phyloP scores from a whole-genome alignment of 805 yeast genomes.

The Tetrapisispora nanseiensis region DNA sequence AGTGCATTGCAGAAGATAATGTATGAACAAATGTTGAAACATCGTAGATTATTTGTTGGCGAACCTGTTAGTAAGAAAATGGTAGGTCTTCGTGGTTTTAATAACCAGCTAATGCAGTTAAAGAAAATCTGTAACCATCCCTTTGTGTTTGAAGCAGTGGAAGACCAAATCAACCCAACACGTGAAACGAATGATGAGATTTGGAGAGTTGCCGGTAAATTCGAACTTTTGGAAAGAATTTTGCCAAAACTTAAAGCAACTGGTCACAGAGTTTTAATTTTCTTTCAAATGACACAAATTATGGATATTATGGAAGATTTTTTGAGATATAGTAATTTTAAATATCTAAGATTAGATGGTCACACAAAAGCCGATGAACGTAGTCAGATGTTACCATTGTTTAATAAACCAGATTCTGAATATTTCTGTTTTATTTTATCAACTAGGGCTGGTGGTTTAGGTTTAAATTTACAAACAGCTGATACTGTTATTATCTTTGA shows the following conservation, averaged over 20 bases:
- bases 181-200: slow-evolving; percentile 54
- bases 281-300: slow-evolving; percentile 83
- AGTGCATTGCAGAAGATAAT: slow-evolving; percentile 61
- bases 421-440: slow-evolving; percentile 71
- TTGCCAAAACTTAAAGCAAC: slow-evolving; percentile 64
- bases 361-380: slow-evolving; percentile 78
- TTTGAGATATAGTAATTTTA: slow-evolving; percentile 53
- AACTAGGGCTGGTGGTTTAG: slow-evolving; percentile 86
- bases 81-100: slow-evolving; percentile 60
- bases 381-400: slow-evolving; percentile 59
- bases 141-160: slow-evolving; percentile 76
- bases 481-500: slow-evolving; percentile 81
- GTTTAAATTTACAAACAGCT: slow-evolving; percentile 77
- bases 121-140: slow-evolving; percentile 84
- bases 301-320: slow-evolving; percentile 88
- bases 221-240: slow-evolving; percentile 65
- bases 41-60: slow-evolving; percentile 59
- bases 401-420: slow-evolving; percentile 68
- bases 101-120: slow-evolving; percentile 77
- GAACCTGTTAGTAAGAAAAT: slow-evolving; percentile 46
- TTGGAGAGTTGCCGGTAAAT: slow-evolving; percentile 74
- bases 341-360: slow-evolving; percentile 74
- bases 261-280: slow-evolving; percentile 72
- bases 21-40: slow-evolving; percentile 70
- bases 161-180: slow-evolving; percentile 54